Evolutionary conservation across 164 flowering plant genomes (phyloP).

Genomic region (Protea cynaroides): DNA sequence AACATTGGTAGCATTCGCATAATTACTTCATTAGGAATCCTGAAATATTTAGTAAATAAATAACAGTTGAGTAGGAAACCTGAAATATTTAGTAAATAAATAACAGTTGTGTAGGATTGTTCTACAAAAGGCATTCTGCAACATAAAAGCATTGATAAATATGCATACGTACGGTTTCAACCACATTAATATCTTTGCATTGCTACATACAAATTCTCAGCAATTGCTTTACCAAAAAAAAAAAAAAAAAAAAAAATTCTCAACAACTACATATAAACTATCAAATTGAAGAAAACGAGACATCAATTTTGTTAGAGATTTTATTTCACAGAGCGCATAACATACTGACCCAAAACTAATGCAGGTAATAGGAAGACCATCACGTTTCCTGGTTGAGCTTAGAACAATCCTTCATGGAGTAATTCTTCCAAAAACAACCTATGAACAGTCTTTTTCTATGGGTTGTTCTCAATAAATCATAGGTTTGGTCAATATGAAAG

Average conservation of each 20-base stretch:
- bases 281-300: not conserved
- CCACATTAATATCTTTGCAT: not conserved
- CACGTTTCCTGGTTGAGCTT: no score
- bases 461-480: no score
- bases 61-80: no score
- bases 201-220: not conserved
- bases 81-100: conserved; percentile 16
- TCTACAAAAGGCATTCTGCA: not conserved
- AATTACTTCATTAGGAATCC: conserved; percentile 24
- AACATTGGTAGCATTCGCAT: conserved; percentile 13
- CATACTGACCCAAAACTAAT: no score
- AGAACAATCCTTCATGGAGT: no score
- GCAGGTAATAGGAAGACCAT: no score
- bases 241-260: no score
- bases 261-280: not conserved
- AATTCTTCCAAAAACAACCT: no score
- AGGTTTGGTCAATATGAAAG: no score
- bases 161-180: not conserved
- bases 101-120: not conserved
- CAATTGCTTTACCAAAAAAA: no score
- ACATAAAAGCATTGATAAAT: not conserved
- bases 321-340: not conserved
- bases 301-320: not conserved
- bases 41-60: no score
- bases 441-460: no score